A percentile compares a stretch with the other conserved stretches of the same genome.
Evolutionary conservation across 352 stramenopile genomes (phyloP).

Genomic region (Peronospora belbahrii): DNA sequence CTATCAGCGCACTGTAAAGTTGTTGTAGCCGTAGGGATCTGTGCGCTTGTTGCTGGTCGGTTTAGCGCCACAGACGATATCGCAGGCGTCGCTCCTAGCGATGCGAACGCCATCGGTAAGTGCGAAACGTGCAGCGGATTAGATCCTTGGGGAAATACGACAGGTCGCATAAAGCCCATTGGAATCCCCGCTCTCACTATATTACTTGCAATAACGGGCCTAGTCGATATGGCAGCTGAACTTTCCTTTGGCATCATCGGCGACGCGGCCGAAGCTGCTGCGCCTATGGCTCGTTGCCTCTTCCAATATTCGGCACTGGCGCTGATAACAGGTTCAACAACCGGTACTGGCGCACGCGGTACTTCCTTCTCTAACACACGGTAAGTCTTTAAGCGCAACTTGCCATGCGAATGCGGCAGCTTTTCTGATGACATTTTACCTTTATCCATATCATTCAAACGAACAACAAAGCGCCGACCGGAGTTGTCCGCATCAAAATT

Average conservation of each 20-base stretch:
- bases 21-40: slow-evolving; percentile 1
- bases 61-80: slow-evolving; percentile 17
- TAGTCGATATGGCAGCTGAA: background rate
- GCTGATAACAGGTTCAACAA: background rate
- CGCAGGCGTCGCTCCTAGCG: slow-evolving; percentile 15
- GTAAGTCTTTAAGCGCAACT: slow-evolving; percentile 38
- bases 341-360: background rate
- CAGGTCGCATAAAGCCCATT: slow-evolving; percentile 24
- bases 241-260: background rate
- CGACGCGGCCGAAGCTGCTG: background rate
- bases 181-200: slow-evolving; percentile 19
- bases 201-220: slow-evolving; percentile 6
- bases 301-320: slow-evolving; percentile 18
- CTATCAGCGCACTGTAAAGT: slow-evolving; percentile 6
- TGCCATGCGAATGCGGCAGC: slow-evolving; percentile 48
- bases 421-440: slow-evolving; percentile 34
- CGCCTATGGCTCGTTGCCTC: slow-evolving; percentile 2
- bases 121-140: slow-evolving; percentile 18
- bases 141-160: slow-evolving; percentile 12
- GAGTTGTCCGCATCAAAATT: slow-evolving; percentile 74
- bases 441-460: slow-evolving; percentile 70
- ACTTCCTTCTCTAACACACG: slow-evolving; percentile 24
- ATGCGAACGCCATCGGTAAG: slow-evolving; percentile 22
- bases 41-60: slow-evolving; percentile 8
- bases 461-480: slow-evolving; percentile 65